Conservation (phyloP, 2,329 filamentous ascomycete species). For the Didymella pinodella region DNA sequence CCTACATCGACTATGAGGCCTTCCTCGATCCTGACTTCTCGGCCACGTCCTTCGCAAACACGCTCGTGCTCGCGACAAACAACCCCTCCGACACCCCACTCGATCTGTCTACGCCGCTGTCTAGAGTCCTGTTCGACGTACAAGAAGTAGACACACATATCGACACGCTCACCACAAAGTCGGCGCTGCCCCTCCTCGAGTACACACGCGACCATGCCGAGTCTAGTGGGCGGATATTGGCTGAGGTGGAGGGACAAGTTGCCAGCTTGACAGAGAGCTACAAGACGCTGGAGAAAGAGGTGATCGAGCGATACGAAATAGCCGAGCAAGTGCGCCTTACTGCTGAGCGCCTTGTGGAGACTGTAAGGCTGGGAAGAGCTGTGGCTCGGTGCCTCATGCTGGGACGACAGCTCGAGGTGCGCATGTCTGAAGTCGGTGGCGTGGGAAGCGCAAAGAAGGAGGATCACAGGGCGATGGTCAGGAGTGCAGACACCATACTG, state of each 20-base stretch:
- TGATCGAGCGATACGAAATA: constrained; percentile 82
- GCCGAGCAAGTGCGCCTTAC: constrained; percentile 83
- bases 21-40: constrained; percentile 87
- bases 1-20: constrained; percentile 95
- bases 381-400: constrained; percentile 82
- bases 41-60: constrained; percentile 83
- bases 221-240: constrained; percentile 75
- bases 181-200: constrained; percentile 78
- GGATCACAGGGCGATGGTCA: constrained; percentile 80
- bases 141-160: constrained; percentile 98
- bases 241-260: constrained; percentile 81
- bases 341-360: constrained; percentile 80
- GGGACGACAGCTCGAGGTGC: constrained; percentile 85
- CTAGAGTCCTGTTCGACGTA: constrained; percentile 91
- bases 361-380: constrained; percentile 76
- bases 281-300: constrained; percentile 83
- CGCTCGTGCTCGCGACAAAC: constrained; percentile 87
- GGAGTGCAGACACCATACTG: constrained; percentile 80
- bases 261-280: constrained; percentile 84
- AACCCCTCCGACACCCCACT: constrained; percentile 88
- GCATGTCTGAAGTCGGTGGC: constrained; percentile 73
- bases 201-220: constrained; percentile 78
- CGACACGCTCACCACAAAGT: constrained; percentile 84
- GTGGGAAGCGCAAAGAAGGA: constrained; percentile 63
- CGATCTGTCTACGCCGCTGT: constrained; percentile 92